phyloP scores from a whole-genome alignment of 306 rosid genomes.

The Vigna unguiculata region DNA sequence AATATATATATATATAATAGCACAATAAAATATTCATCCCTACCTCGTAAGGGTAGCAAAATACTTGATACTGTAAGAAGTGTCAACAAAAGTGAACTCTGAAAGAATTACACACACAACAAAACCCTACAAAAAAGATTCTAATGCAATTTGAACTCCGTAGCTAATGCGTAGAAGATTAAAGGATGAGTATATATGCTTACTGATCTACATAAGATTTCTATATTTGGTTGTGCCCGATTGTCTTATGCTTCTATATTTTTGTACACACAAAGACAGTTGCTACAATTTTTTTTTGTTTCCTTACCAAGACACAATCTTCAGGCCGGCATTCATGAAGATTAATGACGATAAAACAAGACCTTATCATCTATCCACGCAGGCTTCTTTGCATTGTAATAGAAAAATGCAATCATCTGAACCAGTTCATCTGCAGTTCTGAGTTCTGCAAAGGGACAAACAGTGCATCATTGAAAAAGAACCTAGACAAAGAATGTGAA shows the following conservation, averaged over 20 bases:
- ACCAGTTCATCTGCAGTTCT: slow-evolving; percentile 81
- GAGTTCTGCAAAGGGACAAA: slow-evolving; percentile 54
- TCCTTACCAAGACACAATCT: slow-evolving; percentile 1
- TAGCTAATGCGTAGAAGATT: neutral
- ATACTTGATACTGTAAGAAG: too few species aligned
- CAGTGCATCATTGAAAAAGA: slow-evolving; percentile 15
- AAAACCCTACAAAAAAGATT: neutral
- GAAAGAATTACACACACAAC: too few species aligned
- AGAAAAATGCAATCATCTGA: slow-evolving; percentile 92
- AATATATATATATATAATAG: too few species aligned
- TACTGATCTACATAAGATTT: neutral
- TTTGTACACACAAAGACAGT: neutral
- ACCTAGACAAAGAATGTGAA: slow-evolving; percentile 25
- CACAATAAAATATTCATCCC: too few species aligned
- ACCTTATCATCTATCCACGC: slow-evolving; percentile 76
- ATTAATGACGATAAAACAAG: slow-evolving; percentile 28
- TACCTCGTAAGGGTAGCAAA: too few species aligned
- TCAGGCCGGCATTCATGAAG: slow-evolving; percentile 8
- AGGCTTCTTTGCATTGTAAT: slow-evolving; percentile 91
- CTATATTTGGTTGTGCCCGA: neutral
- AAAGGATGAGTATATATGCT: neutral
- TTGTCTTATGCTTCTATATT: neutral
- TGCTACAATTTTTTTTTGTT: neutral
- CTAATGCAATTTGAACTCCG: neutral
- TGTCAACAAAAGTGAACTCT: too few species aligned